Conservation (phyloP, 2,329 filamentous ascomycete species). For the Pseudocercospora fuligena region DNA sequence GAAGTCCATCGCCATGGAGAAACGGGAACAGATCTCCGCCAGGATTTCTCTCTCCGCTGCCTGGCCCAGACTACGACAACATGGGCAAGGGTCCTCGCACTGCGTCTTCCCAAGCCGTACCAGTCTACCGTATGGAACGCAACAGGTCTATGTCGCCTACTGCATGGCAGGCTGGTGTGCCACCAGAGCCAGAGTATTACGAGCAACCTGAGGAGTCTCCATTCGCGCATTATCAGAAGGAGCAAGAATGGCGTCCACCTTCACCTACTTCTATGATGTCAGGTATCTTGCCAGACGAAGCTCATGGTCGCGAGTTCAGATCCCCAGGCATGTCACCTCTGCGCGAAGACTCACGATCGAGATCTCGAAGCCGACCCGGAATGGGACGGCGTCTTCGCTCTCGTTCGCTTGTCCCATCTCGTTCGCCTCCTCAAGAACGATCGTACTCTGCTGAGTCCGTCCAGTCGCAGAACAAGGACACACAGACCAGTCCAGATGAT, state of each 20-base stretch:
- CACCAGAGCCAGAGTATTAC: not conserved
- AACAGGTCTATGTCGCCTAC: constrained; percentile 5
- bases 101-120: constrained; percentile 23
- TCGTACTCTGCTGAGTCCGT: constrained; percentile 2
- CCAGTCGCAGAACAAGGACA: not conserved
- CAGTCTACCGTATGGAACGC: constrained; percentile 9
- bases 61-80: constrained; percentile 12
- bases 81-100: constrained; percentile 15
- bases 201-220: constrained; percentile 4
- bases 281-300: constrained; percentile 20
- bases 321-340: not conserved
- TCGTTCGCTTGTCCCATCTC: not conserved
- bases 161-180: constrained; percentile 4
- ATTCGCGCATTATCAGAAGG: not conserved
- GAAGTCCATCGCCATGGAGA: constrained; percentile 2
- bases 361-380: constrained; percentile 4
- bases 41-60: constrained; percentile 16
- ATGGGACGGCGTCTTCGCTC: not conserved
- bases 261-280: constrained; percentile 22
- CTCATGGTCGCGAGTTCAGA: constrained; percentile 1
- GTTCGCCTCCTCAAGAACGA: constrained; percentile 1
- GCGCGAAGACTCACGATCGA: not conserved
- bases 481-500: not conserved
- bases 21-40: constrained; percentile 12
- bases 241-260: constrained; percentile 13